These are phyloP conservation scores for Pseudoscleropodium purum DNA, from an alignment of 225 moss, liverwort and hornwort species.

Conservation along the genomic window DNA sequence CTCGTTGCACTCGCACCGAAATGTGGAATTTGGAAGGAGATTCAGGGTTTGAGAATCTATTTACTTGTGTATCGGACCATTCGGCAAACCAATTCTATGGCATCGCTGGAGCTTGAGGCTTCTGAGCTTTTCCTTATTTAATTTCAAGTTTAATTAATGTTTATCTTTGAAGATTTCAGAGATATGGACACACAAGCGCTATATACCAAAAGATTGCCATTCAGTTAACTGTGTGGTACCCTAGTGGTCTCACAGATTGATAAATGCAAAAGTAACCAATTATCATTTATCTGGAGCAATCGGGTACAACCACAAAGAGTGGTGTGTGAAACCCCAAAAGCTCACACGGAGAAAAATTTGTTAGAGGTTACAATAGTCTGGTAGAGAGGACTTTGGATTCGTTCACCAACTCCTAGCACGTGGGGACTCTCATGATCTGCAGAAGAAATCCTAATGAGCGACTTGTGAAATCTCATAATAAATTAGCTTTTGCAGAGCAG, in stretches of 20 bases:
- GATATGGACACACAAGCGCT: not conserved
- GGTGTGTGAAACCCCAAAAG: not conserved
- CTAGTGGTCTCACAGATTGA: not conserved
- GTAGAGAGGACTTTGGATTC: not conserved
- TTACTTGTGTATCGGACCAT: too few species aligned
- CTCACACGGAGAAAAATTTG: not conserved
- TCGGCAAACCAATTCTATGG: too few species aligned
- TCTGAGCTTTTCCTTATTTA: not conserved
- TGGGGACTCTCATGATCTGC: not conserved
- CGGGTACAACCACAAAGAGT: not conserved
- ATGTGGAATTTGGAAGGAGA: too few species aligned
- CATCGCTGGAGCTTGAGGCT: not conserved
- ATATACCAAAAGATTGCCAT: too few species aligned
- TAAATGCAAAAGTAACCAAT: not conserved
- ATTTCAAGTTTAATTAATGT: not conserved
- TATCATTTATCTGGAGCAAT: not conserved
- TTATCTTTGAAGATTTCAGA: too few species aligned
- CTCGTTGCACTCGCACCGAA: not conserved
- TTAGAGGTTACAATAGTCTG: too few species aligned
- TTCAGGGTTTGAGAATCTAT: not conserved
- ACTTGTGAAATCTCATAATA: not conserved
- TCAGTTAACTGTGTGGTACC: not conserved
- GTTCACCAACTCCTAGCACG: not conserved
- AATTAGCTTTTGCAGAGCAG: not conserved
- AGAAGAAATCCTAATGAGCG: not conserved